A percentile compares a stretch with the other conserved stretches of the same genome.
Evolutionary conservation across 2,329 filamentous ascomycete species (phyloP).

Genomic region (Cercospora sojina): DNA sequence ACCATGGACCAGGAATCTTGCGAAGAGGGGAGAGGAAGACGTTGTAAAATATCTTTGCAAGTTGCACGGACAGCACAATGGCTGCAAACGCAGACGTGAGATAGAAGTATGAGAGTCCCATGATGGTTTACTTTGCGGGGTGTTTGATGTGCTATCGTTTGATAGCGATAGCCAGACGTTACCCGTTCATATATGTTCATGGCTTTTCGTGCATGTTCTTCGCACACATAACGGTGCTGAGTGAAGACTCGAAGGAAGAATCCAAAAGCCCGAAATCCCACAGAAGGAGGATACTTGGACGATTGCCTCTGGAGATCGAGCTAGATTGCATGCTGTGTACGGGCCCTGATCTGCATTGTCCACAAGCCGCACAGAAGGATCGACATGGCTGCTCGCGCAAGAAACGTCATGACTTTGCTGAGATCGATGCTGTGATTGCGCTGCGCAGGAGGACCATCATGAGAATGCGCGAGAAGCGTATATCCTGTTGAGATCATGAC

Average conservation of each 20-base stretch:
- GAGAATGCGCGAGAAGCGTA: not conserved
- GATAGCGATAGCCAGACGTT: not conserved
- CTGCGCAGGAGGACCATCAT: not conserved
- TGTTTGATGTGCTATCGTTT: not conserved
- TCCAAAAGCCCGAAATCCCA: not conserved
- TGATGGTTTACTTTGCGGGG: not conserved
- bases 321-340: not conserved
- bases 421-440: not conserved
- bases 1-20: conserved; percentile 20
- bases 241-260: not conserved
- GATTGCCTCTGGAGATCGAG: not conserved
- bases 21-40: conserved; percentile 16
- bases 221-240: not conserved
- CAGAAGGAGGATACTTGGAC: not conserved
- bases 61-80: not conserved
- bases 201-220: not conserved
- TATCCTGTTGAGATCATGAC: not conserved
- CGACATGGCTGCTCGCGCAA: not conserved
- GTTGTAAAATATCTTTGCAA: conserved; percentile 12
- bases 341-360: not conserved
- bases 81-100: not conserved
- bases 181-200: not conserved
- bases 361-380: not conserved
- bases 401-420: not conserved
- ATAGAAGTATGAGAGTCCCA: not conserved